Evolutionary conservation across 176 grass and related monocot species (phyloP).

Genomic region (Hordeum marinum): DNA sequence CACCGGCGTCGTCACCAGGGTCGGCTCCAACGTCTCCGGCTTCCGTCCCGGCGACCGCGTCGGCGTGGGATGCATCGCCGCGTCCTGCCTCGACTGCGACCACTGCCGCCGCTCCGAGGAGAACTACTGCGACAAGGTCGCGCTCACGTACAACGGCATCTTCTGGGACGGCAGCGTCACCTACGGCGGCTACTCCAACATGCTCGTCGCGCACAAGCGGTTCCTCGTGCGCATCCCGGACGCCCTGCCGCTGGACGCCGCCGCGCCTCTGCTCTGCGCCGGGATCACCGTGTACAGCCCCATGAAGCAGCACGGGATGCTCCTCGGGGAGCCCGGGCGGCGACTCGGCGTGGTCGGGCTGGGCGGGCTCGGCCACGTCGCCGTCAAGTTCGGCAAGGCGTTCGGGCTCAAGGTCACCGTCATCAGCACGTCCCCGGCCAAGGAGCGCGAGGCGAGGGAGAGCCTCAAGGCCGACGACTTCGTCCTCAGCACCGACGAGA

Average conservation of each 20-base stretch:
- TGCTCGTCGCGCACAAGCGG: conserved; percentile 63
- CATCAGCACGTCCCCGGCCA: conserved; percentile 63
- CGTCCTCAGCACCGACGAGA: conserved; percentile 43
- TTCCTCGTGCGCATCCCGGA: conserved; percentile 61
- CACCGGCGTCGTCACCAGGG: conserved; percentile 56
- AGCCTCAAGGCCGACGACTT: conserved; percentile 45
- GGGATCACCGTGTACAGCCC: conserved; percentile 67
- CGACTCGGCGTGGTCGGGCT: conserved; percentile 55
- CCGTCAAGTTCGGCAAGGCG: conserved; percentile 66
- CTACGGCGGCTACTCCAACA: conserved; percentile 72
- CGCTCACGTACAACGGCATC: conserved; percentile 78
- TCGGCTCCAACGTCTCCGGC: conserved; percentile 40
- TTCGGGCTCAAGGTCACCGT: conserved; percentile 56
- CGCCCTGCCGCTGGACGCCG: conserved; percentile 42
- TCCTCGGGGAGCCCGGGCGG: conserved; percentile 35
- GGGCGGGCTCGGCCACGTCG: conserved; percentile 61
- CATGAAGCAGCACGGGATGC: conserved; percentile 71
- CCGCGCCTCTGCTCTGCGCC: conserved; percentile 66
- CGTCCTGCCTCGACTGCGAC: conserved; percentile 62
- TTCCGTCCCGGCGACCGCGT: conserved; percentile 59
- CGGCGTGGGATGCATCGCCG: conserved; percentile 64
- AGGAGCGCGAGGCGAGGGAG: conserved; percentile 62
- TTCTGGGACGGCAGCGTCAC: conserved; percentile 83
- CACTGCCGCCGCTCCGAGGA: conserved; percentile 64
- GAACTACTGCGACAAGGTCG: conserved; percentile 74